Conservation (phyloP, 2,329 filamentous ascomycete genomes). For the Colletotrichum lindemuthianum region DNA sequence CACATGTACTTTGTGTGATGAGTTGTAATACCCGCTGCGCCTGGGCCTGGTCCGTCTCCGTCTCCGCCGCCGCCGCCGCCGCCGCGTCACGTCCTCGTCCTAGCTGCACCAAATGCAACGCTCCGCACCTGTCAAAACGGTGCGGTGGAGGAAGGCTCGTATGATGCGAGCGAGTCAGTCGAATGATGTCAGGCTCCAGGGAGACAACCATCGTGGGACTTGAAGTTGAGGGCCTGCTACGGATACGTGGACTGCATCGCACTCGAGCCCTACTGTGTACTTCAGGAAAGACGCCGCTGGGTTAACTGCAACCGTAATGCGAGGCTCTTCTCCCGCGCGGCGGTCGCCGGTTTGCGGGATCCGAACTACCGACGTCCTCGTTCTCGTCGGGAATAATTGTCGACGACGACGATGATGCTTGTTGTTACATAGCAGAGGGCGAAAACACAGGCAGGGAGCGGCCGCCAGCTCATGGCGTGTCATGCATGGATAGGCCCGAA, state of each 20-base stretch:
- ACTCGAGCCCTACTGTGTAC: no score
- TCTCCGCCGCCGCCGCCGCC: conserved; percentile 22
- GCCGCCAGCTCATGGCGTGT: conserved; percentile 5
- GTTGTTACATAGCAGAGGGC: neutral
- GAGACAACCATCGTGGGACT: neutral
- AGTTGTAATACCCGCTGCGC: no score
- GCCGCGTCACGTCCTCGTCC: conserved; percentile 26
- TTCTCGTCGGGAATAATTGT: neutral
- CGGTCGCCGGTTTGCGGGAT: neutral
- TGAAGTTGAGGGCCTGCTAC: neutral
- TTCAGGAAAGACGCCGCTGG: no score
- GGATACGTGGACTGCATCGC: no score
- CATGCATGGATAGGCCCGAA: neutral
- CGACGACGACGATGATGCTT: no score
- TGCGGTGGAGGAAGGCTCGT: conserved; percentile 15
- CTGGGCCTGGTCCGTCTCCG: conserved; percentile 15
- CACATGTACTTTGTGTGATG: no score
- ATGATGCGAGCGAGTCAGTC: conserved; percentile 31
- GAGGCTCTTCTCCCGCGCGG: no score
- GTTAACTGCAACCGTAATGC: no score
- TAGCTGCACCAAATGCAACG: conserved; percentile 23
- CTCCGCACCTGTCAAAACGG: conserved; percentile 26
- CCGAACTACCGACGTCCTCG: conserved; percentile 11
- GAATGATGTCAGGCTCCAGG: conserved; percentile 13
- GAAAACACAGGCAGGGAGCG: conserved; percentile 5